Evolutionary conservation across 345 rosid species (phyloP), one percentile per base, ranked within the genome.

Genomic region (Erodium maritimum): DNA sequence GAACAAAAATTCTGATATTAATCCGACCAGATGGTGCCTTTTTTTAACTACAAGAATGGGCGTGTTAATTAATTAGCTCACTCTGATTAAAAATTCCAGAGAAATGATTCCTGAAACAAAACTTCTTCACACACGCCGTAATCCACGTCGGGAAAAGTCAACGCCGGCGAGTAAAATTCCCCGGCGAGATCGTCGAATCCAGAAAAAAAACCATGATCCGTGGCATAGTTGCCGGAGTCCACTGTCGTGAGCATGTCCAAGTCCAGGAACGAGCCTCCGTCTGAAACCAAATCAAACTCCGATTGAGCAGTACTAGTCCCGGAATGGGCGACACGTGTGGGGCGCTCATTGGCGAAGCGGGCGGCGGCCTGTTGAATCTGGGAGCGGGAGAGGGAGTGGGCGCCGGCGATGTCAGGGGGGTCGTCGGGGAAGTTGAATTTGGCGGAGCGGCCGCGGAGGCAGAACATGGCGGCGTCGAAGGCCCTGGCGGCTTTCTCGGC

Each of bases 401-500:
- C 52, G 3, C 57, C 51, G 21, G 17, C 54, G 10, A 17, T 19
- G 24, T 22, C 51, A 51, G 68, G 68, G 17, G 22, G 60, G 60
- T 46, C 29, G 52, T 52, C 64, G 48, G 73, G 67, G 63, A 69
- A 69, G 56, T 69, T 69, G 57, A 69, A 42, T 37, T 24, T 50
- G 34, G 73, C 73, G 51, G 5, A 23, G 42, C 22, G 29, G 29
- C 73, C 68, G 16, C 73, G 68, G 55, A 69, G 64, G 60, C 67
- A 69, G 56, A 52, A 58, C 52, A 54, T 25, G 5, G 68, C 73
- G 6, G 68, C 73, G 56, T 69, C 73, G 61, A 69, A 69, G 24
- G 67, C 73, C 10, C 73, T 60, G 19, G 73, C 67, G 3, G 73
- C 73, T 56, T 63, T 63, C 60, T 59, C 65, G 22, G 73, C 21